Evolutionary conservation across 371 early-diverging fungal species (phyloP).

Genomic region (Coemansia sp.): DNA sequence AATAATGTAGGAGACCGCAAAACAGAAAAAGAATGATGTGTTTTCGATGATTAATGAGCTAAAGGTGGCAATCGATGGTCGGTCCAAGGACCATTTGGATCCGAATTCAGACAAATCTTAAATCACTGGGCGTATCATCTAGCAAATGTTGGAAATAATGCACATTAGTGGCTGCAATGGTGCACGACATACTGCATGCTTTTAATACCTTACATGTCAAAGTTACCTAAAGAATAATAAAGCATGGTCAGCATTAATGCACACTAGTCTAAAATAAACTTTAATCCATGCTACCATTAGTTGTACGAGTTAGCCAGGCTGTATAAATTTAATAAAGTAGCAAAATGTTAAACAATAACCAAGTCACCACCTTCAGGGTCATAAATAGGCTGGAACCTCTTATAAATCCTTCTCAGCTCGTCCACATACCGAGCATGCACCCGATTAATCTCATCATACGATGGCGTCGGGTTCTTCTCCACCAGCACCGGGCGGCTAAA

Average conservation of each 20-base stretch:
- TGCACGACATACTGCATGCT: neutral
- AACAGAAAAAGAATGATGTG: constrained; percentile 12
- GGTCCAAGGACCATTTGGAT: constrained; percentile 6
- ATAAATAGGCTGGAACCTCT: constrained; percentile 68
- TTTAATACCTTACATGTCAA: neutral
- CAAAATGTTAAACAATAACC: constrained; percentile 20
- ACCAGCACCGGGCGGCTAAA: constrained; percentile 68
- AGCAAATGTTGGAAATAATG: constrained; percentile 9
- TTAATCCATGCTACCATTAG: neutral
- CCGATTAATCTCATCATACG: constrained; percentile 61
- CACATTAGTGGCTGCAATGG: neutral
- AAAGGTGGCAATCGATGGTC: constrained; percentile 25
- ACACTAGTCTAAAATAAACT: too few species aligned
- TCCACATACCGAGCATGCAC: constrained; percentile 66
- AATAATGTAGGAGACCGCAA: constrained; percentile 15
- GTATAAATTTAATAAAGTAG: neutral
- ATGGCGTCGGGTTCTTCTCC: constrained; percentile 56
- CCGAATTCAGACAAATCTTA: too few species aligned
- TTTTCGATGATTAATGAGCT: constrained; percentile 36
- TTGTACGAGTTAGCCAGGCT: neutral
- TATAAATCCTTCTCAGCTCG: constrained; percentile 61
- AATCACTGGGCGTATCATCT: neutral
- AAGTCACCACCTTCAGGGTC: constrained; percentile 49
- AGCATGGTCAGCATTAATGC: too few species aligned
- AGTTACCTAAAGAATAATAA: too few species aligned